Conservation (phyloP, 176 grass and related monocot genomes). For the Phoenix roebelenii region DNA sequence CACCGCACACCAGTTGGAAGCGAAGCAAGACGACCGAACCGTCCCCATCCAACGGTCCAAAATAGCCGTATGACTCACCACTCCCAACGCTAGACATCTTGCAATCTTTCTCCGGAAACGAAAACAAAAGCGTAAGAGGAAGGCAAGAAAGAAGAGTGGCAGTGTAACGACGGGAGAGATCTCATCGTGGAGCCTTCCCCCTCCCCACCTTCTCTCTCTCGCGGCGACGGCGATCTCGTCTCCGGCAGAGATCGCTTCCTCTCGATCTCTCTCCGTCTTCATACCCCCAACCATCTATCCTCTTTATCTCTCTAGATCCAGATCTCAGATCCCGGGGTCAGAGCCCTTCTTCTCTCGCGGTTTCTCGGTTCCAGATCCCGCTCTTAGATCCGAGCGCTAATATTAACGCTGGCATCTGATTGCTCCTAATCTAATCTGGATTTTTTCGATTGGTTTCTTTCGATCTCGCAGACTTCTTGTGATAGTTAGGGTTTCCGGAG, state of each 20-base stretch:
- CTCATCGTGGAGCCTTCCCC: too few species aligned
- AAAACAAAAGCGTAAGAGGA: too few species aligned
- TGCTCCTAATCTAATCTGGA: too few species aligned
- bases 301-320: not conserved
- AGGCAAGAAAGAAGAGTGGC: too few species aligned
- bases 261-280: not conserved
- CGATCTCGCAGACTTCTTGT: too few species aligned
- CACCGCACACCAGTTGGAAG: not conserved
- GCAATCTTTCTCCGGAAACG: too few species aligned
- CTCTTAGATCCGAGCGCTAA: conserved; percentile 22
- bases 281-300: too few species aligned
- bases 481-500: too few species aligned
- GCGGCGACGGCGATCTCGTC: too few species aligned
- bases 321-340: conserved; percentile 12
- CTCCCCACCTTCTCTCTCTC: too few species aligned
- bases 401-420: not conserved
- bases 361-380: not conserved
- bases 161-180: too few species aligned
- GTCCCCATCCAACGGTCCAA: conserved; percentile 8
- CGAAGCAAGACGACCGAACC: not conserved
- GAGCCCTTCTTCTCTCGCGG: conserved; percentile 1
- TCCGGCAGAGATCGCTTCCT: conserved; percentile 1
- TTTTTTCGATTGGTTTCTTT: too few species aligned
- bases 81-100: not conserved
- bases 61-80: not conserved